These are phyloP conservation scores for Monilinia aucupariae DNA, from an alignment of 2,329 filamentous ascomycete genomes.

Conservation along the genomic window DNA sequence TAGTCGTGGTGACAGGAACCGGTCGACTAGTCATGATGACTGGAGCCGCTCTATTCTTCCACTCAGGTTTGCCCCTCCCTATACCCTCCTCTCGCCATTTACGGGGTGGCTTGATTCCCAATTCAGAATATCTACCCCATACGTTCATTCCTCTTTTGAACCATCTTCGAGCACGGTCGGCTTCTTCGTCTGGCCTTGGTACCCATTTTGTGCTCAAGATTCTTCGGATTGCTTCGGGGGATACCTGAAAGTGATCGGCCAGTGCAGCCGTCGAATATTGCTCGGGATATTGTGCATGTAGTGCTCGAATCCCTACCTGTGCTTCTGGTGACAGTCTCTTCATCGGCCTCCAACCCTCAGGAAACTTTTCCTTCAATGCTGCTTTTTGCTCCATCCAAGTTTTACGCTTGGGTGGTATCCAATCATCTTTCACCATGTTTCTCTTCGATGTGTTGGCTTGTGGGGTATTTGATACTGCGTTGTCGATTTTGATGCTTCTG, in stretches of 20 bases:
- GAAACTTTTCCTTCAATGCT: slow-evolving; percentile 72
- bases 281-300: slow-evolving; percentile 72
- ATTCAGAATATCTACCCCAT: slow-evolving; percentile 54
- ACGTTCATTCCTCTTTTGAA: slow-evolving; percentile 54
- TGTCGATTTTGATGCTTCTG: slow-evolving; percentile 14
- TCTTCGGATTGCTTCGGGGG: slow-evolving; percentile 77
- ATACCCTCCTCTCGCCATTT: slow-evolving; percentile 47
- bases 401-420: slow-evolving; percentile 37
- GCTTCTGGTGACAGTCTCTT: slow-evolving; percentile 91
- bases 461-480: slow-evolving; percentile 9
- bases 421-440: slow-evolving; percentile 19
- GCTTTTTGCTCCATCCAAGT: slow-evolving; percentile 72
- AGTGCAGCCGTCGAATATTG: slow-evolving; percentile 70
- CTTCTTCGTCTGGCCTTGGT: slow-evolving; percentile 52
- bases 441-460: slow-evolving; percentile 13
- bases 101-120: slow-evolving; percentile 56
- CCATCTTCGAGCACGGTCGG: slow-evolving; percentile 55
- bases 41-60: slow-evolving; percentile 17
- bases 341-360: slow-evolving; percentile 71
- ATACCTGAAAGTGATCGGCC: slow-evolving; percentile 76
- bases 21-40: slow-evolving; percentile 24
- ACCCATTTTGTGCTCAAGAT: slow-evolving; percentile 78
- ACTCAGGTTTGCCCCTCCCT: slow-evolving; percentile 31
- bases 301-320: slow-evolving; percentile 77
- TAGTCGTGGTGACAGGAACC: slow-evolving; percentile 21